Percentiles rank a stretch among this genome's conserved stretches.
phyloP scores from a whole-genome alignment of 2,329 filamentous ascomycete species.

The Venturia carpophila region DNA sequence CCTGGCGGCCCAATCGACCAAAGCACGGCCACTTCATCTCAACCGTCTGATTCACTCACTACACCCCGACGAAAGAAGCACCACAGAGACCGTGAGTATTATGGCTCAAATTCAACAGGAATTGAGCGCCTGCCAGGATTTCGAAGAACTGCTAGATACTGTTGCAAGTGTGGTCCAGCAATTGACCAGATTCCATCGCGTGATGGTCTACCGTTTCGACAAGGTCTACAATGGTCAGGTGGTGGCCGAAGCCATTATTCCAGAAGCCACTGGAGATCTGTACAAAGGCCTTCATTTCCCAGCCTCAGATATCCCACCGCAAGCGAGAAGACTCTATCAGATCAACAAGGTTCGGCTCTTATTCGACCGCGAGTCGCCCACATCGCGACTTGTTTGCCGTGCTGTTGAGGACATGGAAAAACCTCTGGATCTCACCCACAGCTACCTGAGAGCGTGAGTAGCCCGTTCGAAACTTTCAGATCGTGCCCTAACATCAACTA shows the following conservation, averaged over 20 bases:
- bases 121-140: conserved; percentile 59
- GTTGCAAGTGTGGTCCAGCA: conserved; percentile 81
- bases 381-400: conserved; percentile 73
- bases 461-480: background rate
- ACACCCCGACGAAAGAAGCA: conserved; percentile 67
- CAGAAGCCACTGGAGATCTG: conserved; percentile 69
- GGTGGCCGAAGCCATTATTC: conserved; percentile 79
- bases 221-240: conserved; percentile 73
- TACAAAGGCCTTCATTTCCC: conserved; percentile 86
- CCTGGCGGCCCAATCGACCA: conserved; percentile 36
- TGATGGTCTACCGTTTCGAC: conserved; percentile 92
- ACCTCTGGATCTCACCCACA: conserved; percentile 75
- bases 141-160: conserved; percentile 70
- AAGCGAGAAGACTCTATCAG: conserved; percentile 78
- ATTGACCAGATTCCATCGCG: conserved; percentile 79
- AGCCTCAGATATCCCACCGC: conserved; percentile 76
- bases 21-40: background rate
- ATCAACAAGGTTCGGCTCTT: conserved; percentile 81
- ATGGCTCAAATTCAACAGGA: conserved; percentile 90
- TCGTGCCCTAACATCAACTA: background rate
- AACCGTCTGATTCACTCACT: background rate
- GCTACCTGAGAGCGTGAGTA: conserved; percentile 61
- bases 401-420: conserved; percentile 62
- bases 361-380: conserved; percentile 74
- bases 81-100: conserved; percentile 85